A percentile compares a stretch with the other conserved stretches of the same genome.
These are phyloP conservation scores for Xylariaceae sp. DNA, from an alignment of 2,329 filamentous ascomycete species.

Conservation along the genomic window DNA sequence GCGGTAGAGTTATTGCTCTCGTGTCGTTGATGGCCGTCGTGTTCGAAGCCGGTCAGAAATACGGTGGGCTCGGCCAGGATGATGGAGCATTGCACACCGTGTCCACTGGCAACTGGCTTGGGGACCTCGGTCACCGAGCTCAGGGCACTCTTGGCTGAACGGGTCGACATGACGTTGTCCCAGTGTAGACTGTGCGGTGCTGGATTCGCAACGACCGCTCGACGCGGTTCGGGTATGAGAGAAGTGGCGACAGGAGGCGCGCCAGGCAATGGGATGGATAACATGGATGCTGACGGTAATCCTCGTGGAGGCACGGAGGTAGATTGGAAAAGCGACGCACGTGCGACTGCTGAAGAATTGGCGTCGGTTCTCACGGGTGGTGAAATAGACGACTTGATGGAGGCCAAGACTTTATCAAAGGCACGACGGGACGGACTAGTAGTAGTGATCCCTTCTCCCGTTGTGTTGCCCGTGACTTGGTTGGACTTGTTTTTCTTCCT, in stretches of 20 bases:
- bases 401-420: constrained; percentile 32
- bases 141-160: constrained; percentile 46
- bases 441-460: constrained; percentile 19
- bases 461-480: constrained; percentile 11
- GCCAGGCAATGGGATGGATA: constrained; percentile 23
- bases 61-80: constrained; percentile 73
- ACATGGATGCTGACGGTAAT: constrained; percentile 26
- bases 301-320: constrained; percentile 11
- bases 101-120: constrained; percentile 76
- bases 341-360: constrained; percentile 7
- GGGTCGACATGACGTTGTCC: constrained; percentile 47
- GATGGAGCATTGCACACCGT: constrained; percentile 69
- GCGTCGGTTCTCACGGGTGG: constrained; percentile 21
- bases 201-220: constrained; percentile 24
- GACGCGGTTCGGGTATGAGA: constrained; percentile 31
- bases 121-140: constrained; percentile 51
- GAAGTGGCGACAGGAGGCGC: constrained; percentile 20
- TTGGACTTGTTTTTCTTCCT: constrained; percentile 20
- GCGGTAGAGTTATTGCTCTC: constrained; percentile 63
- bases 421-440: constrained; percentile 32
- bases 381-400: constrained; percentile 29
- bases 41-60: constrained; percentile 74
- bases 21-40: constrained; percentile 52
- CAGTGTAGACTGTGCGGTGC: constrained; percentile 35
- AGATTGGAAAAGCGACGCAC: constrained; percentile 19